Percentiles rank a stretch among this genome's conserved stretches.
Conservation (phyloP, 2,329 filamentous ascomycete genomes). For the Eutypa lata region DNA sequence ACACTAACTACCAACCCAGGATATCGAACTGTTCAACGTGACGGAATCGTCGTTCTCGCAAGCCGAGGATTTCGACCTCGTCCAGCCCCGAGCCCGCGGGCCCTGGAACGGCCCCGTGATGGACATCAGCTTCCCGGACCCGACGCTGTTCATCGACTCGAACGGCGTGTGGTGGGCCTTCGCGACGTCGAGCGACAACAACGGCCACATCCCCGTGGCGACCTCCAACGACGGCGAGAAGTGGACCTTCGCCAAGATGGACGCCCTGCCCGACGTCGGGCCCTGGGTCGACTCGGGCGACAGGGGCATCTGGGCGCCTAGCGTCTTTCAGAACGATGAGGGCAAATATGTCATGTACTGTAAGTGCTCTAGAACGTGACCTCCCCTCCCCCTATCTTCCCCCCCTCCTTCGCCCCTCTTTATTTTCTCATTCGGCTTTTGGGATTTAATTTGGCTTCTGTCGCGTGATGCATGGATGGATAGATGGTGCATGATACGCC, state of each 20-base stretch:
- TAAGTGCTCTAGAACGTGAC: not conserved
- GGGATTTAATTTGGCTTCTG: no score
- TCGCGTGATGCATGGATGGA: no score
- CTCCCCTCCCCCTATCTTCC: no score
- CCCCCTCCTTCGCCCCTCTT: no score
- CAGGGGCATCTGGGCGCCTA: not conserved
- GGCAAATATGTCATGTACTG: constrained; percentile 6
- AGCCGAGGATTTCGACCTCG: not conserved
- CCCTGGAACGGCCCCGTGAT: not conserved
- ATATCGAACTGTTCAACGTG: not conserved
- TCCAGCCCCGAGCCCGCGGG: no score
- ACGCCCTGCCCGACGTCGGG: not conserved
- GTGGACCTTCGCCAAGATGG: not conserved
- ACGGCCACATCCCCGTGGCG: not conserved
- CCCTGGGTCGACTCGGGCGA: not conserved
- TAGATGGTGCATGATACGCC: no score
- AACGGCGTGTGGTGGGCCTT: not conserved
- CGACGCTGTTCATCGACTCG: not conserved
- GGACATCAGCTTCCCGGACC: not conserved
- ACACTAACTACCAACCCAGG: no score
- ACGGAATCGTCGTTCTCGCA: no score
- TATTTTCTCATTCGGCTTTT: no score
- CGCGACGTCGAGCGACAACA: not conserved
- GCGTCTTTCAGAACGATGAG: not conserved
- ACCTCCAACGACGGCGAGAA: not conserved